phyloP scores from a whole-genome alignment of 345 rosid species.

The Corchorus olitorius region DNA sequence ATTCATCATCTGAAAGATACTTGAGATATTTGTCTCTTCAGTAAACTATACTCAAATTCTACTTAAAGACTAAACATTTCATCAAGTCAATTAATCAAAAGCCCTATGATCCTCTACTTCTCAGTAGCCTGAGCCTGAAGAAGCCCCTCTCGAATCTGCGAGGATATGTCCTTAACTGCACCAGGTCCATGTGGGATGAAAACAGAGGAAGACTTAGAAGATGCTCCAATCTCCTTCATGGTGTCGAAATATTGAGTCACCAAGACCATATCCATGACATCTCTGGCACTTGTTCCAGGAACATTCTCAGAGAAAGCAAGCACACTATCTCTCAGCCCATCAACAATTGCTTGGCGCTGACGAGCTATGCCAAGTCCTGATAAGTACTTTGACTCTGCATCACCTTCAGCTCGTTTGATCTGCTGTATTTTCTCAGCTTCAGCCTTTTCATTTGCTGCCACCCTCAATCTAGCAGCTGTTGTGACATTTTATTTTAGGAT shows the following conservation, averaged over 20 bases:
- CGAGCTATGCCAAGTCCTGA: conserved; percentile 52
- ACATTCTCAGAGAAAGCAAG: conserved; percentile 25
- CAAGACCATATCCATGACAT: conserved; percentile 40
- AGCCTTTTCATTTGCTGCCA: conserved; percentile 54
- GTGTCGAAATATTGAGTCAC: conserved; percentile 45
- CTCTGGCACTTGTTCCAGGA: conserved; percentile 46
- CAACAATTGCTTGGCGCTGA: conserved; percentile 55
- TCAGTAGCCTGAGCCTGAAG: conserved; percentile 27
- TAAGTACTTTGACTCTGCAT: conserved; percentile 48
- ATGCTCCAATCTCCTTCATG: conserved; percentile 42
- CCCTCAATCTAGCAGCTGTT: conserved; percentile 32
- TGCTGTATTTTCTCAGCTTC: conserved; percentile 55
- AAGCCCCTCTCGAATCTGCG: conserved; percentile 41
- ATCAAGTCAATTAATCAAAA: neutral
- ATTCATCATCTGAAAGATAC: neutral
- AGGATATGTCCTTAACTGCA: conserved; percentile 36
- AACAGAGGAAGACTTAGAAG: conserved; percentile 33
- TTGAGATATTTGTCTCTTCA: neutral
- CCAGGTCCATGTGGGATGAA: conserved; percentile 47
- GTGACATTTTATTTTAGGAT: neutral
- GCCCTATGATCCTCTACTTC: neutral
- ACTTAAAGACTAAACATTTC: neutral
- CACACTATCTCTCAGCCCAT: conserved; percentile 37
- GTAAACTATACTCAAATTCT: neutral
- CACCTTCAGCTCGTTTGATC: conserved; percentile 58